phyloP scores from a whole-genome alignment of 768 basidiomycete genomes.

The Paxillus involutus region DNA sequence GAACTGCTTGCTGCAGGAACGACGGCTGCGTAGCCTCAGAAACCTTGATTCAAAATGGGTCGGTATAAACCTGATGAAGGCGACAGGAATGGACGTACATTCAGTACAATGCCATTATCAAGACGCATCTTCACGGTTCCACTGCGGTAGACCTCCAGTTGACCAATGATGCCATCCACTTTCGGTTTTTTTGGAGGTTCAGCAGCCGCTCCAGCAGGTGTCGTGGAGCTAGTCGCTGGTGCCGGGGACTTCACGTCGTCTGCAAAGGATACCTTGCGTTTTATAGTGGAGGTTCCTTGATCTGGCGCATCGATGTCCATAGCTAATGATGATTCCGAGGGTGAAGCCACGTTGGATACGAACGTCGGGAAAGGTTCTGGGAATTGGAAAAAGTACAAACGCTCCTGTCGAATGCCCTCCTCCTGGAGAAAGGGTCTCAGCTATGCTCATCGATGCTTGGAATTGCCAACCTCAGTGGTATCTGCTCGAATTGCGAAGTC shows the following conservation, averaged over 20 bases:
- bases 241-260: slow-evolving; percentile 55
- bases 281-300: slow-evolving; percentile 24
- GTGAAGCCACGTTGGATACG: slow-evolving; percentile 34
- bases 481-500: slow-evolving; percentile 54
- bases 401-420: slow-evolving; percentile 59
- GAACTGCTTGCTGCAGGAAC: slow-evolving; percentile 85
- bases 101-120: slow-evolving; percentile 75
- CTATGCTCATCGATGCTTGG: not conserved
- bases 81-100: slow-evolving; percentile 46
- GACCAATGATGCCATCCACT: slow-evolving; percentile 80
- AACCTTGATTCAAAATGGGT: slow-evolving; percentile 47
- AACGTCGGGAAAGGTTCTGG: slow-evolving; percentile 84
- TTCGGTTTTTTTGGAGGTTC: slow-evolving; percentile 33
- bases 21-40: slow-evolving; percentile 80
- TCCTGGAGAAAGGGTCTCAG: slow-evolving; percentile 39
- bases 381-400: slow-evolving; percentile 89
- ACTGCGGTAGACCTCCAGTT: slow-evolving; percentile 81
- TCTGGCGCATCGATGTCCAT: slow-evolving; percentile 34
- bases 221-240: slow-evolving; percentile 23
- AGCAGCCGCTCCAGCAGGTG: slow-evolving; percentile 18
- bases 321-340: slow-evolving; percentile 26
- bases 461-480: slow-evolving; percentile 37
- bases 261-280: slow-evolving; percentile 63
- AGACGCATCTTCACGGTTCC: slow-evolving; percentile 87
- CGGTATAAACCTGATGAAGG: not conserved